phyloP scores from a whole-genome alignment of 2,329 filamentous ascomycete species.

The Aureobasidium sp. region DNA sequence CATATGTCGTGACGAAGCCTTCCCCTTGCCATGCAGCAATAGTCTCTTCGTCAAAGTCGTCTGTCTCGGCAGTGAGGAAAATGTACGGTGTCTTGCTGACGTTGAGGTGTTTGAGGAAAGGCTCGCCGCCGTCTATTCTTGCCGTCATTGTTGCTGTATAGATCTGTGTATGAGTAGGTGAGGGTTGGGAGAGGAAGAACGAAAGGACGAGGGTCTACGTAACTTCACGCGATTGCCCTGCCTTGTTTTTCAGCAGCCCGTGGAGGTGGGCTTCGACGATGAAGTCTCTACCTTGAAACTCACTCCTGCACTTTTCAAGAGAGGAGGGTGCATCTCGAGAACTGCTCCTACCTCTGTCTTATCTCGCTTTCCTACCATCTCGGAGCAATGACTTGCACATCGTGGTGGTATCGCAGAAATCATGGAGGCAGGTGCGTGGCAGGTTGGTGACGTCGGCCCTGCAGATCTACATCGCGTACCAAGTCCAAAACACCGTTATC shows the following conservation, averaged over 20 bases:
- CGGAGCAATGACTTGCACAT: neutral
- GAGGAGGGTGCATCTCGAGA: no score
- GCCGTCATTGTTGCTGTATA: neutral
- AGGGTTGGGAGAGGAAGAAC: neutral
- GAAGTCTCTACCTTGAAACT: neutral
- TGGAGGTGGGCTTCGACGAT: neutral
- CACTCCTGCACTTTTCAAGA: neutral
- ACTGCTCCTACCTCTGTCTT: neutral
- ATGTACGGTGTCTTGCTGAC: conserved; percentile 37
- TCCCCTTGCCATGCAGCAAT: conserved; percentile 51
- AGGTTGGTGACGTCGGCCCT: neutral
- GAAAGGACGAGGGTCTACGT: neutral
- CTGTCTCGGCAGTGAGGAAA: conserved; percentile 44
- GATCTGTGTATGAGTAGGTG: neutral
- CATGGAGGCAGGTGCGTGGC: neutral
- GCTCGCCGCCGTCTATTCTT: conserved; percentile 9
- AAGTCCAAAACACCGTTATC: neutral
- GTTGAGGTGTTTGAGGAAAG: conserved; percentile 30
- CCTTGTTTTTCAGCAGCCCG: neutral
- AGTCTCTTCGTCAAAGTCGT: conserved; percentile 49
- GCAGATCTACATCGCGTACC: neutral
- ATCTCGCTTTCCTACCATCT: neutral
- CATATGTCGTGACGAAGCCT: conserved; percentile 51
- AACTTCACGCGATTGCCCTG: conserved; percentile 1
- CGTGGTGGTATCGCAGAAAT: neutral